Evolutionary conservation across 495 filamentous ascomycete genomes (phyloP), one percentile per base, ranked within the genome.

Genomic region (Trichoderma asperelloides): DNA sequence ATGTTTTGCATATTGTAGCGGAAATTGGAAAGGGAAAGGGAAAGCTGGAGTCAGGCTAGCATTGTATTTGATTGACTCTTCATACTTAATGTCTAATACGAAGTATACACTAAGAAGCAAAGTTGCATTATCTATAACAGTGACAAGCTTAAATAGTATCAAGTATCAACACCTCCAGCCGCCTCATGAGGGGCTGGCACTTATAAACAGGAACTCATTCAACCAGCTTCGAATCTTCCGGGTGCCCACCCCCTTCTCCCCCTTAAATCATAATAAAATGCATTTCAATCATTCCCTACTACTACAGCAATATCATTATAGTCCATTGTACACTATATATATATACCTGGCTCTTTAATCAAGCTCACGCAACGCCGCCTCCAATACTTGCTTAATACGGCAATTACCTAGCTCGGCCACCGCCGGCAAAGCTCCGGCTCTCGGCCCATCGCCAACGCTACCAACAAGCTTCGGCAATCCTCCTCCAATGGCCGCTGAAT

Each of bases 391-490:
- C 47, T 23, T 2, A 60, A 30, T 30, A 11, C 25, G 25, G 55
- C 23, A 60, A 60, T 18, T 18, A 16, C 12, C 23, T 15, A 57
- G 18, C n/a, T 21, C 55, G 23, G 51, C 51, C 15, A 57, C 49
- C 21, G 23, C 8, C 55, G 55, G 55, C 55, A 60, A 60, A 60
- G 55, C 55, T 16, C 55, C 55, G 55, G 55, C 55, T 60, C 55
- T 60, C 55, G 55, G 55, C 55, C 23, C 55, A 60, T 60, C 55
- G 55, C 25, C 43, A 4, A 9, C 49, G 49, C 49, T 25, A 55
- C 49, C 5, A n/a, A n/a, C 6, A 47, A 25, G 21, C 55, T 28
- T 60, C 27, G 11, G 25, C 55, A 60, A 28, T 60, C 47, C n/a
- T n/a, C n/a, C n/a, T 60, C 12, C 33, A 37, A 37, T 37, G 33